Conservation (phyloP, 306 rosid genomes). For the Vicia villosa region DNA sequence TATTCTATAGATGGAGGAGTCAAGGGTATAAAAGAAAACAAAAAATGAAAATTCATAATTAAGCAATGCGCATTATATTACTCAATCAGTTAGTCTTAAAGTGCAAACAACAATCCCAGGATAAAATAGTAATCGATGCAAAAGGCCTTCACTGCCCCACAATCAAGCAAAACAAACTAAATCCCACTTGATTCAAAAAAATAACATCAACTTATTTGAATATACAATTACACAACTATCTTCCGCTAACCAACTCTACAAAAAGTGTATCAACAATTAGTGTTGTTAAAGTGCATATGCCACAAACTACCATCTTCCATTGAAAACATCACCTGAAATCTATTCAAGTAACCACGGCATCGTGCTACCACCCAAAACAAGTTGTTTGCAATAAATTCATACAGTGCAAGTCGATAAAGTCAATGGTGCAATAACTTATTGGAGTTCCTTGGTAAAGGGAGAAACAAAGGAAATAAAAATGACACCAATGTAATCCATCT, state of each 20-base stretch:
- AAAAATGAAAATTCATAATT: background rate
- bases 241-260: background rate
- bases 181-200: conserved; percentile 11
- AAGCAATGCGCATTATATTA: background rate
- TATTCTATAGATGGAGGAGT: background rate
- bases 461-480: conserved; percentile 11
- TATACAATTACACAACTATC: background rate
- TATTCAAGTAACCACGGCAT: background rate
- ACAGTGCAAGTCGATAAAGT: background rate
- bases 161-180: conserved; percentile 20
- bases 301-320: background rate
- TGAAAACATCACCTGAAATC: background rate
- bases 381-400: background rate
- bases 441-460: background rate
- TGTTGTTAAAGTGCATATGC: background rate
- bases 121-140: background rate
- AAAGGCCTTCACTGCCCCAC: background rate
- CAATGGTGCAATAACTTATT: background rate
- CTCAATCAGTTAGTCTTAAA: background rate
- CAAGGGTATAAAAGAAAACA: background rate
- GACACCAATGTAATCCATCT: background rate
- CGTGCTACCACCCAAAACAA: background rate
- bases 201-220: background rate
- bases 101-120: conserved; percentile 22
- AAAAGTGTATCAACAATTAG: background rate